Base-by-base conservation (phyloP, 768 basidiomycete species). In the Pleurotus giganteus region DNA sequence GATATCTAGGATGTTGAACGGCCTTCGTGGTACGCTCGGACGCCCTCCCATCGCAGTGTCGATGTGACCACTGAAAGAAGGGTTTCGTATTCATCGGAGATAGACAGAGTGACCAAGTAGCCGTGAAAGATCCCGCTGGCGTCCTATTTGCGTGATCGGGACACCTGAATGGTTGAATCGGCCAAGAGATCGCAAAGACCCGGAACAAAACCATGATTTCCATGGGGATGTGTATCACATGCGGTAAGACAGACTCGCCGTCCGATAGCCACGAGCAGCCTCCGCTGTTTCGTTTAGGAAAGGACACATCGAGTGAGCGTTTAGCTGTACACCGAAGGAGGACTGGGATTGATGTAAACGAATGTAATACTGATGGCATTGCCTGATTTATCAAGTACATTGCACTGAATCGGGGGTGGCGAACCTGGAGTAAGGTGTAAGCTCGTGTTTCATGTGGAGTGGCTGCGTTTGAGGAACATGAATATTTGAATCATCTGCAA, bases 401-500 rank as follows among this genome's bases (percentile, higher is more conserved):
- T 8, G 39, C n/a, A 32, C 17, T 17, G 27, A 45, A 9, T 11
- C 23, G 34, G 49, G 49, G 23, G 26, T 27, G 46, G 27, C 19
- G n/a, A 21, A 15, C 46, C 27, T 37, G 49, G 32, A n/a, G 21
- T 51, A 17, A 19, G n/a, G 19, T 12, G 6, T n/a, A 27, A 29
- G 49, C 34, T 51, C 49, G 49, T 51, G 49, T 51, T 51, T 51
- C 49, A 51, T 17, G 43, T 45, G n/a, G 19, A 19, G 23, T 45
- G 21, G 19, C 21, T 17, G 49, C 8, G 17, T 23, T 11, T 26
- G 44, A 45, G 23, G 44, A 45, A 27, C 34, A 24, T 37, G 31
- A 34, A 41, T 41, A 41, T 41, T 13, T 41, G 49, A 51, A 51
- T 51, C 49, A 51, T 51, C 49, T 51, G 49, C 49, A 51, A 23